Evolutionary conservation across 441 rosid species (phyloP).

Genomic region (Corymbia citriodora): DNA sequence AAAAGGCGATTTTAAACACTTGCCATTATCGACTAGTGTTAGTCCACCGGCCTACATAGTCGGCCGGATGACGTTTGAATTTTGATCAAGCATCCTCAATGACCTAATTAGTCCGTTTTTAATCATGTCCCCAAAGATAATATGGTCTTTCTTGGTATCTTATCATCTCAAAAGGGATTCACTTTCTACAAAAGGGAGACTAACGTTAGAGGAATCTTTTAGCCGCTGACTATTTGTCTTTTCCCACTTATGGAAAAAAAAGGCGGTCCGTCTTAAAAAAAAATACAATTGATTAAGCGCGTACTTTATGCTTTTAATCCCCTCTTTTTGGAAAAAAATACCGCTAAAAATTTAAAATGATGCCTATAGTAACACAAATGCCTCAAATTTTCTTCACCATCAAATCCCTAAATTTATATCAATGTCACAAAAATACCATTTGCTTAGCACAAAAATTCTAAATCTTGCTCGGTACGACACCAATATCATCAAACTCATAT

Average conservation of each 20-base stretch:
- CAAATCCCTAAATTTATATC: not conserved
- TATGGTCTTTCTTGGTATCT: not conserved
- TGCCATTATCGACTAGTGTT: not conserved
- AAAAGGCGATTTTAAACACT: not conserved
- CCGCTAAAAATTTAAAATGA: not conserved
- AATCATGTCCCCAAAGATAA: not conserved
- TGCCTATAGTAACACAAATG: not conserved
- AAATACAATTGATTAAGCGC: not conserved
- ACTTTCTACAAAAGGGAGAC: not conserved
- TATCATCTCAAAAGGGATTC: not conserved
- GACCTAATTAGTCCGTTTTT: not conserved
- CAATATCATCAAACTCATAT: rapidly evolving
- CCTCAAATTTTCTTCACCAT: not conserved
- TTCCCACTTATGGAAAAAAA: not conserved
- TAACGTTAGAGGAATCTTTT: not conserved
- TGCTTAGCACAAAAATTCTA: not conserved
- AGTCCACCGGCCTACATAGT: not conserved
- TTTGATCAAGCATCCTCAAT: not conserved
- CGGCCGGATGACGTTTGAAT: not conserved
- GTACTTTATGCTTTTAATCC: not conserved
- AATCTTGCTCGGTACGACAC: not conserved
- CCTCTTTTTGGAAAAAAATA: not conserved
- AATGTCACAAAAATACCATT: rapidly evolving
- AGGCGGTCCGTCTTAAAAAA: not conserved
- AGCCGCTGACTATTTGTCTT: not conserved